phyloP scores from a whole-genome alignment of 116 monocot genomes.

The Papilionanthe hybrid region DNA sequence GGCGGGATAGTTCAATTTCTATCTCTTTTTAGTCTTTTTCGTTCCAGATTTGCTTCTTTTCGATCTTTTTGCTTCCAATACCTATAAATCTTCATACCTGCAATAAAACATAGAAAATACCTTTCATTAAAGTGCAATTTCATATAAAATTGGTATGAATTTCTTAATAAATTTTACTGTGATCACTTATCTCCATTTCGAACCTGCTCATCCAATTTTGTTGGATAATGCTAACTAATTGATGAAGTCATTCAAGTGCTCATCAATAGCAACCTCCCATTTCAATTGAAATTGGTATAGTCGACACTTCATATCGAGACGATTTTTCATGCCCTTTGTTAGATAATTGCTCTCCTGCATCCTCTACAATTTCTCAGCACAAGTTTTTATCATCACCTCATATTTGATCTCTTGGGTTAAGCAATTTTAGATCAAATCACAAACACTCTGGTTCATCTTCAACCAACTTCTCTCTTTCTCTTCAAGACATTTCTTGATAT shows the following conservation, averaged over 20 bases:
- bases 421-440: not conserved
- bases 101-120: too few relatives aligned
- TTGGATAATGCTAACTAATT: not conserved
- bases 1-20: too few relatives aligned
- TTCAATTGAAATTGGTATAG: not conserved
- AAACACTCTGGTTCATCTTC: not conserved
- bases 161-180: too few relatives aligned
- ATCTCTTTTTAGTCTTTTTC: too few relatives aligned
- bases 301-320: not conserved
- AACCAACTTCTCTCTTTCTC: too few relatives aligned
- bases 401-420: not conserved
- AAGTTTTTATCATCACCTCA: not conserved
- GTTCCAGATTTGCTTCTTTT: too few relatives aligned
- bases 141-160: too few relatives aligned
- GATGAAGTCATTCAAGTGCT: not conserved
- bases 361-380: not conserved
- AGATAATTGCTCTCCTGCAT: not conserved
- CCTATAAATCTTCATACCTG: too few relatives aligned
- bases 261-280: not conserved
- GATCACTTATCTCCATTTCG: too few relatives aligned
- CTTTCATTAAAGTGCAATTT: too few relatives aligned
- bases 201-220: too few relatives aligned
- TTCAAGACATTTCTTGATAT: not conserved
- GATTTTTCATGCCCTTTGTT: not conserved
- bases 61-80: too few relatives aligned